Base-by-base conservation (phyloP, 805 yeast genomes). In the Ogataea glucozyma region DNA sequence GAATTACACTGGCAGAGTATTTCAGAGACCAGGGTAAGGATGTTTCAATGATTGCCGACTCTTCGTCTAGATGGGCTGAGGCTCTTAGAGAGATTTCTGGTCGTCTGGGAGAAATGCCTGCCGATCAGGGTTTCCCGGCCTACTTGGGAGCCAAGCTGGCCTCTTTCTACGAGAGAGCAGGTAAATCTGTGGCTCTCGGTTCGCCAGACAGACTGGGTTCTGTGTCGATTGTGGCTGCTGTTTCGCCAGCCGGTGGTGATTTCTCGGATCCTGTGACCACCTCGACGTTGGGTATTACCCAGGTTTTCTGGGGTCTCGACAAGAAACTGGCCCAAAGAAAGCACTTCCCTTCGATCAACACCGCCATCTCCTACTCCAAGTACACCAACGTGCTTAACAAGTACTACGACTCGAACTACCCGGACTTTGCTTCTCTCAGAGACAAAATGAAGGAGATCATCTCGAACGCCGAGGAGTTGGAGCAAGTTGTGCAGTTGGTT, bases 61-160 rank as follows among this genome's bases (percentile, higher is more conserved):
- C 99, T 5, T 91, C 98, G 24, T 90, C 97, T 23, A 90, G 99
- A 78, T 93, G 99, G 99, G 99, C 99, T 33, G 99, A 93, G 76
- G 99, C 99, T 49, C 79, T 93, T 66, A 90, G 99, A 84, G 99
- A 93, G 79, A 85, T 93, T 67, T 90, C 98, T 40, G 99, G 99
- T 80, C 95, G 99, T 80, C 78, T 93, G 68, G 99, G 99, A 73
- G 99, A 93, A 78, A 93, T 93, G 99, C 99, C 99, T 66, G 99
- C 99, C 49, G 99, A 93, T 73, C 99, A 95, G 77, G 99, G 99
- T 77, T 93, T 90, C 93, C 99, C 99, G 49, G 99, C 99, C 40
- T 93, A 93, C 68, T 78, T 93, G 67, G 99, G 99, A 75, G 97
- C 99, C 40, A 93, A 93, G 67, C 79, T 93, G 61, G 98, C 99